Base-by-base conservation (phyloP, 192 early-diverging fungal species). In the Podila epicladia region DNA sequence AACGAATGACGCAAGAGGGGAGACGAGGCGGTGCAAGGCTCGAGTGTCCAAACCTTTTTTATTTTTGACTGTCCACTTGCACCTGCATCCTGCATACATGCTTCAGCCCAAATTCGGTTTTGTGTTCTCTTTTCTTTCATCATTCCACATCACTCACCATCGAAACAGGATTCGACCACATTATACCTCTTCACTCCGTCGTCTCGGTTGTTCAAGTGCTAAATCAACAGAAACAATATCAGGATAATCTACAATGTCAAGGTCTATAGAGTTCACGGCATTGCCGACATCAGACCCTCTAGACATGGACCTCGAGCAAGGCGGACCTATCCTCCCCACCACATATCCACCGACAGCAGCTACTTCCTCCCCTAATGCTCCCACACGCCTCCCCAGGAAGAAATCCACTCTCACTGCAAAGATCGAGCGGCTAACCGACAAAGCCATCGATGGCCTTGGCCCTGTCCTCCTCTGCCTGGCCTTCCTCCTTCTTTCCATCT, bases 381-480 rank as follows among this genome's bases (percentile, higher is more conserved):
- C 71, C 68, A 62, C 64, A 41, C 4, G 13, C 5, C 64, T 26
- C 1, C 45, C 4, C 17, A 26, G 38, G 0, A 31, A 37, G 19
- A 72, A 58, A 58, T 37, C 26, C 57, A 48, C 71, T 0, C 35
- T 80, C 19, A 58, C 71, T 8, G 66, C 24, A 3, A 58, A 41
- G 37, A 48, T 80, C 20, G 77, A 80, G 15, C 58, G 45, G 11
- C 11, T 80, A 0, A 69, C 71, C 15, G 77, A 80, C 62, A 22
- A 68, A 22, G 83, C 85, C 48, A 86, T 90, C 20, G 72, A 65
- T 19, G 82, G 80, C 19, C 73, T 85, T 28, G 89, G 89, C 0
- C 89, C 89, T 2, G 53, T 88, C 13, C 85, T 90, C 38, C 86
- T 90, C 58, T 62, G 49, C 4, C 58, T 88, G 31, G 89, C 87